These are phyloP conservation scores for Mycena epipterygia DNA, from an alignment of 768 basidiomycete species.

Conservation along the genomic window DNA sequence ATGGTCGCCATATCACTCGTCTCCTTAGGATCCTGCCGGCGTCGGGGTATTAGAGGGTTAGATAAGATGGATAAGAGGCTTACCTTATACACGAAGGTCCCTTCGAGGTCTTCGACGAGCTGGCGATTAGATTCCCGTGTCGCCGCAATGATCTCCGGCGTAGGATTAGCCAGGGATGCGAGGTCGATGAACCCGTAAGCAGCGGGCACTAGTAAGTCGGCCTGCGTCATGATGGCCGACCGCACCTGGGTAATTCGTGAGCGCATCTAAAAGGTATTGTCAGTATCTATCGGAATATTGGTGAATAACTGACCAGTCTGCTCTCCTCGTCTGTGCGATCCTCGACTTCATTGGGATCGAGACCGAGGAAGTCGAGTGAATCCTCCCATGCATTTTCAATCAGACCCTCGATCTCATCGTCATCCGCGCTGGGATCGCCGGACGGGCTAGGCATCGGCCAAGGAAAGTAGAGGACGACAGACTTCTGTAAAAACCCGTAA, in stretches of 20 bases:
- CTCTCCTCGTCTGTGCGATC: not conserved
- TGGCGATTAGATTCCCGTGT: not conserved
- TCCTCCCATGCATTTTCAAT: not conserved
- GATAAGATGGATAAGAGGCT: not conserved
- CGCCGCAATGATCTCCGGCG: not conserved
- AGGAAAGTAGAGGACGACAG: not conserved
- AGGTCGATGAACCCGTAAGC: not conserved
- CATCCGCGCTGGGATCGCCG: not conserved
- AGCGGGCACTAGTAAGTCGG: not conserved
- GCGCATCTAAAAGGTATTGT: not conserved
- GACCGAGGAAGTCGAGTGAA: not conserved
- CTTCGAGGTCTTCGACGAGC: not conserved
- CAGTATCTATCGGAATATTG: not conserved
- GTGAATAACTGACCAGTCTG: not conserved
- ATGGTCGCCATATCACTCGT: not conserved
- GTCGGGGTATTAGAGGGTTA: not conserved
- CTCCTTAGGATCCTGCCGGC: conserved; percentile 1
- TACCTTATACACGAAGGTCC: not conserved
- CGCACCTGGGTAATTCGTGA: conserved; percentile 7
- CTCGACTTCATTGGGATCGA: not conserved
- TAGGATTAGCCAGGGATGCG: not conserved
- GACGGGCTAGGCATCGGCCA: not conserved
- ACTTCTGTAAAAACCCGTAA: not conserved
- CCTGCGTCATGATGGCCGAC: not conserved
- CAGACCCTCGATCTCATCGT: not conserved